These are phyloP conservation scores for Acacia pycnantha DNA, from an alignment of 331 rosid genomes.

Conservation along the genomic window DNA sequence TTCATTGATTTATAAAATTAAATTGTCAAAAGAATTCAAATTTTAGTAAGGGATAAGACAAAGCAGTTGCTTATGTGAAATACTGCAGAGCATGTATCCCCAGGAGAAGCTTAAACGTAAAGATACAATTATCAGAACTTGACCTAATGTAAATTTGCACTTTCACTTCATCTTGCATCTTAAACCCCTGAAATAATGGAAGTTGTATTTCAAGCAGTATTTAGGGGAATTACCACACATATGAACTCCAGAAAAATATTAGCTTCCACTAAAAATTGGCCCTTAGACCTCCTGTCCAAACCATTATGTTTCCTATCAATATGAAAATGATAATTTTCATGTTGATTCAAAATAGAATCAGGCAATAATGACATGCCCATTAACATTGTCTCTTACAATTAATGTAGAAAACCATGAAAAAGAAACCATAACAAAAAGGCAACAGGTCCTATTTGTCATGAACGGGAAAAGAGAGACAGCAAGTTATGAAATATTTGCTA, in stretches of 20 bases:
- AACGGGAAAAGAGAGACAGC: constrained; percentile 1
- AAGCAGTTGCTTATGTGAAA: not conserved
- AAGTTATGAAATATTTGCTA: constrained; percentile 1
- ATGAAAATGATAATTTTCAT: not conserved
- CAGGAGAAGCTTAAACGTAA: not conserved
- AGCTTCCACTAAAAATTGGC: not conserved
- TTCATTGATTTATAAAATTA: not conserved
- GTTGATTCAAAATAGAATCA: constrained; percentile 3
- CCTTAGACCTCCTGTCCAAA: not conserved
- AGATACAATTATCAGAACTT: constrained; percentile 8
- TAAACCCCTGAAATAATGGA: not conserved
- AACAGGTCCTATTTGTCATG: not conserved
- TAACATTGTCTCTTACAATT: not conserved
- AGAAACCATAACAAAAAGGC: too few relatives aligned
- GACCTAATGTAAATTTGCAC: not conserved
- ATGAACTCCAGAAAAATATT: not conserved
- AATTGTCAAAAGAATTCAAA: not conserved
- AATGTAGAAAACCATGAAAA: too few relatives aligned
- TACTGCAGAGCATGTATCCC: constrained; percentile 10
- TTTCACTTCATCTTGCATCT: constrained; percentile 3
- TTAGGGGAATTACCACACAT: not conserved
- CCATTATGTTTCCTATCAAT: not conserved
- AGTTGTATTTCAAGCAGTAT: constrained; percentile 11
- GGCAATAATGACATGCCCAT: constrained; percentile 1
- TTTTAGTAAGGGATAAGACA: not conserved